Evolutionary conservation across 2,329 filamentous ascomycete species (phyloP).

Genomic region (Trichoderma aggressivum): DNA sequence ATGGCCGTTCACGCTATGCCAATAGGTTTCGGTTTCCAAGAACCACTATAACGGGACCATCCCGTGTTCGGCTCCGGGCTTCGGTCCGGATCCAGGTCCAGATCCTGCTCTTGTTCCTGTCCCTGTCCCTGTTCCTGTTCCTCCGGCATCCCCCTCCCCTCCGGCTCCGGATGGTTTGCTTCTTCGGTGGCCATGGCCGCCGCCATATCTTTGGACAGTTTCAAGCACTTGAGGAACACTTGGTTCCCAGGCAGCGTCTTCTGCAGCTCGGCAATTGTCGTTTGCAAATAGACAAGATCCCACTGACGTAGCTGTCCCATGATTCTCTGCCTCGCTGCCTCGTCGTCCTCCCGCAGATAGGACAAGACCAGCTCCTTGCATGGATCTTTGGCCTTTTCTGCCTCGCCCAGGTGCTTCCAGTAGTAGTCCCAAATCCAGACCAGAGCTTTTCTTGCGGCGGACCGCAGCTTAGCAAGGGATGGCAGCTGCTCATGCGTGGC

Average conservation of each 20-base stretch:
- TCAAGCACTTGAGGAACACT: constrained; percentile 43
- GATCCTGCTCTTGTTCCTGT: not conserved
- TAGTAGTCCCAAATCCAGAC: constrained; percentile 88
- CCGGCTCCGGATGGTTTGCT: constrained; percentile 16
- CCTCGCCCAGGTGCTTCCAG: constrained; percentile 57
- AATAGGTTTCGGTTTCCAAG: constrained; percentile 58
- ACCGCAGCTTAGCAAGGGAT: constrained; percentile 67
- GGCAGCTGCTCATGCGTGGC: constrained; percentile 87
- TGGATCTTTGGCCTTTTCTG: constrained; percentile 21
- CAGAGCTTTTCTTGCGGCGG: constrained; percentile 66
- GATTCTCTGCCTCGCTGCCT: constrained; percentile 25
- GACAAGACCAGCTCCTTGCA: constrained; percentile 37
- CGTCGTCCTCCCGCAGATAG: constrained; percentile 38
- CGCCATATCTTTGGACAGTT: constrained; percentile 42
- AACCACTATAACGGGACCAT: constrained; percentile 50
- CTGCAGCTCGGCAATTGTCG: constrained; percentile 39
- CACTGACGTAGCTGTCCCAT: constrained; percentile 35
- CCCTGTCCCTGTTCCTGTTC: not conserved
- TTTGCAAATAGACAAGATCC: constrained; percentile 37
- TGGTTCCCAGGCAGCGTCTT: constrained; percentile 41
- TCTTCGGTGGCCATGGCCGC: constrained; percentile 24
- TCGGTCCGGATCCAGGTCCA: not conserved
- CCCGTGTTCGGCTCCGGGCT: constrained; percentile 26
- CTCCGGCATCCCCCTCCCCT: constrained; percentile 10
- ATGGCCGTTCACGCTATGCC: constrained; percentile 44